These are phyloP conservation scores for Barnettozyma hawaiiensis DNA, from an alignment of 1,139 yeast species.

Conservation along the genomic window DNA sequence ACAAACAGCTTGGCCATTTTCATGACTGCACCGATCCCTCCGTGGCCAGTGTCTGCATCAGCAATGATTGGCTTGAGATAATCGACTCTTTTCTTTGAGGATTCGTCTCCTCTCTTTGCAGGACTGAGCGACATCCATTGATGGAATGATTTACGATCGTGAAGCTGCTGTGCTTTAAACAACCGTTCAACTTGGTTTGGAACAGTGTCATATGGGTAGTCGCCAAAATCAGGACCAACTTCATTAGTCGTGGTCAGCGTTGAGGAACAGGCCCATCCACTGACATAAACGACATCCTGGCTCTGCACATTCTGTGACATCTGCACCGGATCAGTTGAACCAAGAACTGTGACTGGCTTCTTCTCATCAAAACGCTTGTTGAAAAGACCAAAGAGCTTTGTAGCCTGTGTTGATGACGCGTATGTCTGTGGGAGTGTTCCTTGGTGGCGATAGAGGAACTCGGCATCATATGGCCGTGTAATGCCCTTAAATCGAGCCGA, in stretches of 20 bases:
- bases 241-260: slow-evolving; percentile 51
- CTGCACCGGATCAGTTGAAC: slow-evolving; percentile 59
- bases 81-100: slow-evolving; percentile 31
- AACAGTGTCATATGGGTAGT: slow-evolving; percentile 61
- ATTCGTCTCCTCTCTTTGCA: slow-evolving; percentile 24
- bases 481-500: slow-evolving; percentile 44
- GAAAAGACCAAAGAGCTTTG: slow-evolving; percentile 43
- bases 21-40: slow-evolving; percentile 61
- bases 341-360: slow-evolving; percentile 51
- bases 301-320: slow-evolving; percentile 46
- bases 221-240: slow-evolving; percentile 55
- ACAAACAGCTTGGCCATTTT: slow-evolving; percentile 58
- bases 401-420: slow-evolving; percentile 52
- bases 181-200: slow-evolving; percentile 59
- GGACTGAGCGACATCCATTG: slow-evolving; percentile 29
- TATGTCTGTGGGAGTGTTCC: slow-evolving; percentile 40
- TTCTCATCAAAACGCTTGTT: slow-evolving; percentile 36
- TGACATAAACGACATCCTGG: slow-evolving; percentile 49
- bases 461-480: slow-evolving; percentile 48
- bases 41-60: slow-evolving; percentile 66
- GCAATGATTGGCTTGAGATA: slow-evolving; percentile 60
- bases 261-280: slow-evolving; percentile 38
- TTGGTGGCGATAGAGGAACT: slow-evolving; percentile 46
- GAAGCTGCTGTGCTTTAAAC: slow-evolving; percentile 50
- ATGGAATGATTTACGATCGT: slow-evolving; percentile 48